Evolutionary conservation across 108 stramenopile species (phyloP), one percentile per base, ranked within the genome.

Genomic region (Fistulifera pelliculosa): DNA sequence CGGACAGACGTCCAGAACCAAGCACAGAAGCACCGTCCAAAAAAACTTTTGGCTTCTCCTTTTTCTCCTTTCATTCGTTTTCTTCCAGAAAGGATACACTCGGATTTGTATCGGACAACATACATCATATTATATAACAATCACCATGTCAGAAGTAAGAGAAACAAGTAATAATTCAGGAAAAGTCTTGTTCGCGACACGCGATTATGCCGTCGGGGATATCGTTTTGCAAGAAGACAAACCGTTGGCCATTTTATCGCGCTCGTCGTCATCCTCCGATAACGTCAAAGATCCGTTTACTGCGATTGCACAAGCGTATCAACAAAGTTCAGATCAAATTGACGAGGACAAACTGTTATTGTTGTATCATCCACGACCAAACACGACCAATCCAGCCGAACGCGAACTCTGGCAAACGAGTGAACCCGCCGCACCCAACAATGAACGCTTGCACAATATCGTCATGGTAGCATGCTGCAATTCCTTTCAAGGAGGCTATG

Each of bases 381-480:
- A 65, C 4, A 54, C 51, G 16, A 38, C 56, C 14, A 35, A 35
- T 35, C 31, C 31, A 6, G 31, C 31, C 31, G 47, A 42, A 58
- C 45, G 49, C 19, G n/a, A 49, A 16, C 14, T 21, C n/a, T 50
- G 61, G 5, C 27, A 31, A n/a, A 47, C 56, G 7, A 45, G 14
- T 17, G 13, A 38, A 48, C 8, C 31, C 31, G 31, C 31, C 31
- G 31, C 31, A 8, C 31, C 3, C 3, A 35, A 35, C 27, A 15
- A 38, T 7, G 43, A 55, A 5, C 65, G 23, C 14, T 28, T 52
- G 49, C 60, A 23, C 41, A 70, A 70, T 23, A 54, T 83, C 56
- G 57, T 85, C 39, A 65, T 87, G 13, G 54, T 91, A 45, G 87
- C 79, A 64, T 69, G 75, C 0, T 87, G 84, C 74, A 91, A 91